phyloP scores from a whole-genome alignment of 441 rosid species.

The Adansonia madagascariensis region DNA sequence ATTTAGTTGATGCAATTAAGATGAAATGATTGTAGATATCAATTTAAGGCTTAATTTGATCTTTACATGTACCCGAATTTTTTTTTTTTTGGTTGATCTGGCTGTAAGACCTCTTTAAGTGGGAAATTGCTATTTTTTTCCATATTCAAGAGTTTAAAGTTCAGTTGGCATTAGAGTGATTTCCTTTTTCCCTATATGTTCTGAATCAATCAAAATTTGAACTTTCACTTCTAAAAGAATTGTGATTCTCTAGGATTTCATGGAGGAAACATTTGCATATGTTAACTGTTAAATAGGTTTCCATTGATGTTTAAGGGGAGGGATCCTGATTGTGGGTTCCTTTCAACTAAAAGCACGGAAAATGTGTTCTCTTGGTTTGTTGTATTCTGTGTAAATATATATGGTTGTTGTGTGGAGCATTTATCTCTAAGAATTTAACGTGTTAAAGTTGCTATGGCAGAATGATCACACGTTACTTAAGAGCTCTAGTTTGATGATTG shows the following conservation, averaged over 20 bases:
- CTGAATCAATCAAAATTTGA: background rate
- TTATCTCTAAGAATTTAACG: conserved; percentile 8
- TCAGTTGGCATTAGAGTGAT: background rate
- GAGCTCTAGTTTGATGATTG: conserved; percentile 29
- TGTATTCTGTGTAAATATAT: background rate
- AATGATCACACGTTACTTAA: conserved; percentile 1
- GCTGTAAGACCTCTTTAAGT: background rate
- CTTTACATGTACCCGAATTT: background rate
- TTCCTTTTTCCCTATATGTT: background rate
- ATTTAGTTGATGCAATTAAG: background rate
- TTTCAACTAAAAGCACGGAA: conserved; percentile 18
- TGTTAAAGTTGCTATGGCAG: background rate
- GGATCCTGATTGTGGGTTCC: background rate
- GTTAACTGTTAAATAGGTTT: conserved; percentile 2
- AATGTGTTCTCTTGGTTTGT: background rate
- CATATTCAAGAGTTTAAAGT: conserved; percentile 7
- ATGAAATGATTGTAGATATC: background rate
- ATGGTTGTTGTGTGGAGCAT: background rate
- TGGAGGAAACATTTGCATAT: conserved; percentile 3
- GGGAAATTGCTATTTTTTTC: background rate
- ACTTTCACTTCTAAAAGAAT: background rate
- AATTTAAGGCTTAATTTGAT: background rate
- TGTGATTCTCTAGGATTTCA: conserved; percentile 8
- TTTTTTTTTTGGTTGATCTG: background rate
- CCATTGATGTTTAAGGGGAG: conserved; percentile 14